Percentiles rank a stretch among this genome's conserved stretches.
Conservation (phyloP, 2,329 filamentous ascomycete genomes). For the Ophiostoma sp. region DNA sequence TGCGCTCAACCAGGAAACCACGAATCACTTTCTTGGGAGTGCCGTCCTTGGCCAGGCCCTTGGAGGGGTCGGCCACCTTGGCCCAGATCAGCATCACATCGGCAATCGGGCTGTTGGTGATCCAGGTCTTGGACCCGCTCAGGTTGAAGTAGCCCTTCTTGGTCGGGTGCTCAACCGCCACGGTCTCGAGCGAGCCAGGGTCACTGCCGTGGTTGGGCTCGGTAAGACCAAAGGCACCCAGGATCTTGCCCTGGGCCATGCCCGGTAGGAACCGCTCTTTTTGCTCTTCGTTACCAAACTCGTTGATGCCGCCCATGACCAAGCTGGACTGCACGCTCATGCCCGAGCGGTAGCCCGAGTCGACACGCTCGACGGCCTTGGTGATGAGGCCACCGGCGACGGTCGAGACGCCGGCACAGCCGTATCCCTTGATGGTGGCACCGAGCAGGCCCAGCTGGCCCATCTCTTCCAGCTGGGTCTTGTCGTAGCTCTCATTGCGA, state of each 20-base stretch:
- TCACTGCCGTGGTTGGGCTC: constrained; percentile 89
- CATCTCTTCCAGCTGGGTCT: constrained; percentile 80
- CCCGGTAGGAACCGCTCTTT: constrained; percentile 76
- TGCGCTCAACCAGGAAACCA: constrained; percentile 86
- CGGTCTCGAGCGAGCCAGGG: constrained; percentile 81
- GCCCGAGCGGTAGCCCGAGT: constrained; percentile 81
- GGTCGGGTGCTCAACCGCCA: constrained; percentile 71
- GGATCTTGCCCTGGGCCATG: constrained; percentile 73
- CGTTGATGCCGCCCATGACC: constrained; percentile 82
- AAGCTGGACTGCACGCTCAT: constrained; percentile 88
- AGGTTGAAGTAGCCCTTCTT: constrained; percentile 76
- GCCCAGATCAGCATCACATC: constrained; percentile 87
- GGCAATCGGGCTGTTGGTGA: constrained; percentile 84
- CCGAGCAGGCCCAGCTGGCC: constrained; percentile 79
- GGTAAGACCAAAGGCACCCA: constrained; percentile 82
- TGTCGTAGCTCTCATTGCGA: constrained; percentile 79
- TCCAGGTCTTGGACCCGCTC: constrained; percentile 83
- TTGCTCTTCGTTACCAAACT: constrained; percentile 76
- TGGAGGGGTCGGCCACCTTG: constrained; percentile 84
- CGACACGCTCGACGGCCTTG: constrained; percentile 80
- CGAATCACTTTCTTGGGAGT: constrained; percentile 56
- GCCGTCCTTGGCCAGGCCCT: constrained; percentile 42
- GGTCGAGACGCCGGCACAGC: constrained; percentile 77
- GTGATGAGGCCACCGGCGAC: constrained; percentile 83
- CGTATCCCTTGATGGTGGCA: constrained; percentile 79